Percentiles rank a stretch among this genome's conserved stretches.
Conservation (phyloP, 106 monocot genomes). For the Dactylorhiza incarnata region DNA sequence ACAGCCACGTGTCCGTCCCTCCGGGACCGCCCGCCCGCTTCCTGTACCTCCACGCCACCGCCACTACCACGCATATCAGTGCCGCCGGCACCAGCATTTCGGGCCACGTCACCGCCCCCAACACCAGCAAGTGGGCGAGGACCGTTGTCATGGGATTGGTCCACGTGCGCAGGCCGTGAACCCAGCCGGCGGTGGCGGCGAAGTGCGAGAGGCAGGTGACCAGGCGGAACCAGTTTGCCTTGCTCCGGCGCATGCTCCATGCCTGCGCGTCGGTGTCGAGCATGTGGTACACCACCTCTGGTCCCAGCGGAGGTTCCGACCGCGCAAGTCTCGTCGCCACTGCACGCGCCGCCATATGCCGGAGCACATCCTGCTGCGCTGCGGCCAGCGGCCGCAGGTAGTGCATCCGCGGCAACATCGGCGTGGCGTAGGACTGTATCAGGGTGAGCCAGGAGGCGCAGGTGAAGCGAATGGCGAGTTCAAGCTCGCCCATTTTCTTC, state of each 20-base stretch:
- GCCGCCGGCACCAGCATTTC: conserved; percentile 77
- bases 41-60: conserved; percentile 63
- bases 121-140: conserved; percentile 64
- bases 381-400: conserved; percentile 86
- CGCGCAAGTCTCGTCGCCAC: conserved; percentile 66
- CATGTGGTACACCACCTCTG: conserved; percentile 87
- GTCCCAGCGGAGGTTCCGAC: conserved; percentile 82
- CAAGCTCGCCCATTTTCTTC: conserved; percentile 95
- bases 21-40: conserved; percentile 49
- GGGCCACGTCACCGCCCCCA: conserved; percentile 87
- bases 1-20: conserved; percentile 73
- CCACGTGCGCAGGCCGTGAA: conserved; percentile 70
- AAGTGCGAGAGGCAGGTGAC: conserved; percentile 75
- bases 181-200: conserved; percentile 54
- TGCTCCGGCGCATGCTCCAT: conserved; percentile 85
- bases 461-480: conserved; percentile 71
- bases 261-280: conserved; percentile 68
- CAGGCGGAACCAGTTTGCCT: conserved; percentile 87
- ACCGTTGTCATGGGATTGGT: conserved; percentile 73
- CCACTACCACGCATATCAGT: conserved; percentile 58
- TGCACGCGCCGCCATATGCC: conserved; percentile 52
- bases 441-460: conserved; percentile 50
- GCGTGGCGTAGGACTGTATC: conserved; percentile 73
- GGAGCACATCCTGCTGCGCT: conserved; percentile 79
- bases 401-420: conserved; percentile 88